These are phyloP conservation scores for Penicillium steckii DNA, from an alignment of 495 filamentous ascomycete species.

Conservation along the genomic window DNA sequence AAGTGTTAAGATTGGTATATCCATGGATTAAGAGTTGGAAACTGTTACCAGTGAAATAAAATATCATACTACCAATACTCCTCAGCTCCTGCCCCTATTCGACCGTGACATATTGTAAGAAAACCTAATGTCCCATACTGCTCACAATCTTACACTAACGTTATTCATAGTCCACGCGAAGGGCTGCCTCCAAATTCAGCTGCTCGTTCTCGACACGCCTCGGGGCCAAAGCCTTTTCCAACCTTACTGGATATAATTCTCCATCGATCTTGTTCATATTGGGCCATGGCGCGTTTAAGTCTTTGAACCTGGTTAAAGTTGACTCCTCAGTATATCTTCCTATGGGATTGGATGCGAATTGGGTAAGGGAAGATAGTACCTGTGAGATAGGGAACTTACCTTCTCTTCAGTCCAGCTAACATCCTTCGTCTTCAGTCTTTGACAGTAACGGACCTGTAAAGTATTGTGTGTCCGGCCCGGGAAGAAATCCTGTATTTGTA, in stretches of 20 bases:
- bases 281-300: conserved; percentile 74
- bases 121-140: background rate
- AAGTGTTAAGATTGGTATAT: background rate
- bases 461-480: conserved; percentile 85
- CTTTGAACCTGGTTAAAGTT: conserved; percentile 70
- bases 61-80: background rate
- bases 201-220: conserved; percentile 80
- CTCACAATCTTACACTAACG: background rate
- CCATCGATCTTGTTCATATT: conserved; percentile 91
- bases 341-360: too few species aligned
- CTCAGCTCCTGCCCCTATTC: background rate
- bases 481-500: conserved; percentile 93
- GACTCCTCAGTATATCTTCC: background rate
- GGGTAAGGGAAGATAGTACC: background rate
- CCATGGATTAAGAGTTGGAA: background rate
- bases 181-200: conserved; percentile 21
- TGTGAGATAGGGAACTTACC: conserved; percentile 42
- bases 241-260: conserved; percentile 83
- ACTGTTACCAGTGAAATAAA: background rate
- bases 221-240: conserved; percentile 78
- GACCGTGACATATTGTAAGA: background rate
- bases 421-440: conserved; percentile 87
- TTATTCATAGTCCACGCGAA: background rate
- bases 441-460: conserved; percentile 90
- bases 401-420: conserved; percentile 91